Evolutionary conservation across 495 filamentous ascomycete genomes (phyloP).

Genomic region (Talaromyces stipitatus): DNA sequence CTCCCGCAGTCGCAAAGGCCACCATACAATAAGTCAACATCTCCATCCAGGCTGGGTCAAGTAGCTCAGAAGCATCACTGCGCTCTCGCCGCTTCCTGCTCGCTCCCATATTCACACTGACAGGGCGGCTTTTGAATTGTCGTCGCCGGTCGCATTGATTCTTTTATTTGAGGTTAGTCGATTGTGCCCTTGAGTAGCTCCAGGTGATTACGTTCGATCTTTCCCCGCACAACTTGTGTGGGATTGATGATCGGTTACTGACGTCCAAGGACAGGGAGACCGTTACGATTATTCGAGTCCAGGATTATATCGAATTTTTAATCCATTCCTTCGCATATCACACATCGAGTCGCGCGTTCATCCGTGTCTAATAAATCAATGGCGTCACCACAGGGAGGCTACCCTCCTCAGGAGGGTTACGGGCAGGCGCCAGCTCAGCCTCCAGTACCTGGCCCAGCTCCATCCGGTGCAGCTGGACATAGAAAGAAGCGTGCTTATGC

Average conservation of each 20-base stretch:
- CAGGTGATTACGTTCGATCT: not conserved
- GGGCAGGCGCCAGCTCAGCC: constrained; percentile 36
- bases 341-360: not conserved
- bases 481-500: constrained; percentile 92
- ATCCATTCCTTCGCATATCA: not conserved
- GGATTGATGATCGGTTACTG: constrained; percentile 1
- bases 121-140: not conserved
- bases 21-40: constrained; percentile 6
- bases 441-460: constrained; percentile 20
- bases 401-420: constrained; percentile 48
- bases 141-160: not conserved
- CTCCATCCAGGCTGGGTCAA: not conserved
- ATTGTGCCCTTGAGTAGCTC: not conserved
- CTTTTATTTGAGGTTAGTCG: not conserved
- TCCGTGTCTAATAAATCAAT: constrained; percentile 17
- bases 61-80: constrained; percentile 1
- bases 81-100: not conserved
- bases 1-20: constrained; percentile 6
- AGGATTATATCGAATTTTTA: not conserved
- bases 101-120: not conserved
- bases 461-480: constrained; percentile 39
- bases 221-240: constrained; percentile 2
- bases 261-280: not conserved
- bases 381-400: constrained; percentile 58
- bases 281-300: not conserved